Base-by-base conservation (phyloP, 2,329 filamentous ascomycete genomes). In the Aspergillus arachidicola region DNA sequence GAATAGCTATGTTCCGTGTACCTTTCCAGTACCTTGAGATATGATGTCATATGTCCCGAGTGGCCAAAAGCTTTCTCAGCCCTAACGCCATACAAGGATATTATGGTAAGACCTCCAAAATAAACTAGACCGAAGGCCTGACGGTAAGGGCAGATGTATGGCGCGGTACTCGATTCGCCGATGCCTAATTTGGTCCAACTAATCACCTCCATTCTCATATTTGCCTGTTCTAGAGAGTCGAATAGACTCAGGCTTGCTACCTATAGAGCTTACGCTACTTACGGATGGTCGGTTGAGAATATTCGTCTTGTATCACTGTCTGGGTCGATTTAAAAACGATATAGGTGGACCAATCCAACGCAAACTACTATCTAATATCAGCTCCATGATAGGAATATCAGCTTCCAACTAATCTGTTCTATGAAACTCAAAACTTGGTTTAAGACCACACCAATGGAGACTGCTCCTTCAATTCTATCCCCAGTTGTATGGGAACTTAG, bases 401-500 rank as follows among this genome's bases (percentile, higher is more conserved):
- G 26, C 26, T 6, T 28, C 26, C 26, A 28, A 28, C 4, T 6
- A 28, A 28, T 28, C 26, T 7, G 26, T 28, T 28, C 26, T 28
- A 28, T 28, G 26, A 7, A 28, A 28, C 5, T 28, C 26, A 28
- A 7, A 28, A 28, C 5, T 28, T 28, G 26, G 26, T 28, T 28
- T 28, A 28, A 28, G 26, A 6, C 26, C 6, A 34, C 50, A 1
- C 16, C 7, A 19, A 53, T 53, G 10, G 30, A 32, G n/a, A 34
- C 19, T 12, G 4, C 23, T 12, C 50, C 30, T 34, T 53, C 28
- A 23, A 53, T 53, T 32, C 21, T n/a, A 34, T 34, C 30, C 6
- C 50, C 50, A 5, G 30, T 53, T 32, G 50, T 53, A n/a, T 34
- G 34, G 50, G 26, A 32, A 53, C 12, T 53, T 16, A 92, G 30